Evolutionary conservation across 2,329 filamentous ascomycete species (phyloP), one percentile per base, ranked within the genome.

Genomic region (Colletotrichum coccodes): DNA sequence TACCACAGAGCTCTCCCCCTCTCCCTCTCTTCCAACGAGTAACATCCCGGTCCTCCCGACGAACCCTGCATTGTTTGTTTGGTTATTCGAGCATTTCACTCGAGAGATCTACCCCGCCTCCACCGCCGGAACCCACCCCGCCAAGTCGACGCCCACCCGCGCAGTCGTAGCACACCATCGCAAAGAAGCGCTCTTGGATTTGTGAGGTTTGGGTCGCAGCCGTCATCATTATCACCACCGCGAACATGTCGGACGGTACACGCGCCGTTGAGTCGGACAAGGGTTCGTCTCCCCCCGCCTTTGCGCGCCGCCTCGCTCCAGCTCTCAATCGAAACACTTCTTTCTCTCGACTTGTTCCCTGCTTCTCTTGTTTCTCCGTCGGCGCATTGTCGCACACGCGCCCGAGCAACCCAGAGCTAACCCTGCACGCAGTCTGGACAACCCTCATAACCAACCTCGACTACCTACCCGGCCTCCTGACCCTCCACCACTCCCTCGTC

Each of bases 371-470:
- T 26, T 23, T 9, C 23, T 11, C 53, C n/a, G 7, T 23, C 14
- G 30, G 14, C 30, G 14, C 56, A 36, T 59, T 56, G n/a, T 28
- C 36, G 26, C n/a, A 60, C 50, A 28, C 47, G 32, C 21, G 62
- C 38, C 30, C 52, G 21, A 8, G 6, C 40, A 7, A 8, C 7
- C 6, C 42, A 14, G 44, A 18, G 30, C 40, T 23, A 6, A 49
- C 78, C 28, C 14, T 16, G 11, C 32, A 7, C 11, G 16, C 49
- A 93, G 94, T 96, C 77, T 97, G 94, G 94, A 94, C 93, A 32
- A 93, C 91, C 12, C 86, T 97, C 73, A 94, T 97, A 77, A 97
- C 94, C 68, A 97, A 96, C 81, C 90, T 89, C 56, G 86, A 87
- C 74, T 97, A 97, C 80, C 90, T 97, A 70, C 87, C 92, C 6